Percentiles rank a stretch among this genome's conserved stretches.
These are phyloP conservation scores for Phytophthora pistaciae DNA, from an alignment of 352 stramenopile species.

Conservation along the genomic window DNA sequence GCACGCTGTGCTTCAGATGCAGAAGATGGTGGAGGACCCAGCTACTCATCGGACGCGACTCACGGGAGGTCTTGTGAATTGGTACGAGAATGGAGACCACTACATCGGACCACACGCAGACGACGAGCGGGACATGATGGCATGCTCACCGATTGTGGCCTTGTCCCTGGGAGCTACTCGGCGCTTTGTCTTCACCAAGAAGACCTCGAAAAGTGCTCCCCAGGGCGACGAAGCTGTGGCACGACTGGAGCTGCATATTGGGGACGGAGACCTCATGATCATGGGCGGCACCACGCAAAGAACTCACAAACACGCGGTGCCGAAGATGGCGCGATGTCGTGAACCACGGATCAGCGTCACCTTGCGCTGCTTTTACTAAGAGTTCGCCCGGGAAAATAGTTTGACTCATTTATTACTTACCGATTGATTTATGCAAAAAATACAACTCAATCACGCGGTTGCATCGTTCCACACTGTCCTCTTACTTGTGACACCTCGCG, in stretches of 20 bases:
- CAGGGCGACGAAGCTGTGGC: slow-evolving; percentile 17
- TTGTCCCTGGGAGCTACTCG: slow-evolving; percentile 76
- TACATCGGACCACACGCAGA: slow-evolving; percentile 87
- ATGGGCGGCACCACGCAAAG: slow-evolving; percentile 85
- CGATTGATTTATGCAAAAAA: slow-evolving; percentile 14
- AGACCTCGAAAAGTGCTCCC: slow-evolving; percentile 26
- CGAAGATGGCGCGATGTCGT: slow-evolving; percentile 67
- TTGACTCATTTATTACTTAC: slow-evolving; percentile 10
- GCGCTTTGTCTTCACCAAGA: slow-evolving; percentile 74
- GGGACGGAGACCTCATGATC: slow-evolving; percentile 79
- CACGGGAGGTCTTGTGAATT: slow-evolving; percentile 80
- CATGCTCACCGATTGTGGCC: slow-evolving; percentile 63
- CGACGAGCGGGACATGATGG: slow-evolving; percentile 64
- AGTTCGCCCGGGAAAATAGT: slow-evolving; percentile 5
- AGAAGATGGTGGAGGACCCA: slow-evolving; percentile 51
- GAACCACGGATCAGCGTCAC: slow-evolving; percentile 60
- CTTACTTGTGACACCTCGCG: slow-evolving; percentile 21
- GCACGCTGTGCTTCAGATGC: slow-evolving; percentile 55
- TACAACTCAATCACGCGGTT: slow-evolving; percentile 10
- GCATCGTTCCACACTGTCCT: neutral
- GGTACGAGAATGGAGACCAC: slow-evolving; percentile 85
- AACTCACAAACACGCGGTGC: slow-evolving; percentile 84
- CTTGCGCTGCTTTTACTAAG: slow-evolving; percentile 56
- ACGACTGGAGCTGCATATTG: slow-evolving; percentile 60
- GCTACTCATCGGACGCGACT: slow-evolving; percentile 30